phyloP scores from a whole-genome alignment of 2,329 filamentous ascomycete genomes.

The Bipolaris zeicola region DNA sequence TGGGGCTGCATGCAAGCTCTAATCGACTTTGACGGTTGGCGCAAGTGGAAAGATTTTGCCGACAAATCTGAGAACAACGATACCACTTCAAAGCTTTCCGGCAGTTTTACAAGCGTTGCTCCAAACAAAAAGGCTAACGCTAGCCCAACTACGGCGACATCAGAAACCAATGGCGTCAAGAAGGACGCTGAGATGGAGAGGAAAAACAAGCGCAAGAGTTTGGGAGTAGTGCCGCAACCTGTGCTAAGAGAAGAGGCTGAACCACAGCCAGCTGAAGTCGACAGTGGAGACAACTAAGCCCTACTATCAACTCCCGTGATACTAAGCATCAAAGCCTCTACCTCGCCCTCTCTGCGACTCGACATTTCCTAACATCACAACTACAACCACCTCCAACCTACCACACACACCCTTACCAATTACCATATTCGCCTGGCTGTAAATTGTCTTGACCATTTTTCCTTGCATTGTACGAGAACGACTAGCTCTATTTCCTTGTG shows the following conservation, averaged over 20 bases:
- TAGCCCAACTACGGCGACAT: conserved; percentile 22
- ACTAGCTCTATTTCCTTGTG: conserved; percentile 11
- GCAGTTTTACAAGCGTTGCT: conserved; percentile 40
- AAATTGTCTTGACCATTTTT: conserved; percentile 26
- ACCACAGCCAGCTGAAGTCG: conserved; percentile 29
- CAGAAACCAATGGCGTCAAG: conserved; percentile 32
- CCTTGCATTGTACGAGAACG: conserved; percentile 16
- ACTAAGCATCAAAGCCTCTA: background rate
- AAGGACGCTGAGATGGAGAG: conserved; percentile 38
- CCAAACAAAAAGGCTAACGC: conserved; percentile 29
- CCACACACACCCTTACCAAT: background rate
- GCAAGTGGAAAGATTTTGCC: conserved; percentile 88
- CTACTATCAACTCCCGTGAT: background rate
- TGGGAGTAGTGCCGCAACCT: conserved; percentile 34
- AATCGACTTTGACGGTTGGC: conserved; percentile 98
- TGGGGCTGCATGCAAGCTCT: conserved; percentile 99
- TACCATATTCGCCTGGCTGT: conserved; percentile 22
- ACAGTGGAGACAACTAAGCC: conserved; percentile 16
- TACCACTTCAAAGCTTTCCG: conserved; percentile 42
- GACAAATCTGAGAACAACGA: conserved; percentile 44
- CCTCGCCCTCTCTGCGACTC: background rate
- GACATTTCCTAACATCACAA: background rate
- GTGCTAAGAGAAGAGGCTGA: conserved; percentile 36
- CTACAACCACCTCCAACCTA: background rate
- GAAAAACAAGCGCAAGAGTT: conserved; percentile 42